Evolutionary conservation across 2,329 filamentous ascomycete species (phyloP), one percentile per base, ranked within the genome.

Genomic region (Epichloe glyceriae): DNA sequence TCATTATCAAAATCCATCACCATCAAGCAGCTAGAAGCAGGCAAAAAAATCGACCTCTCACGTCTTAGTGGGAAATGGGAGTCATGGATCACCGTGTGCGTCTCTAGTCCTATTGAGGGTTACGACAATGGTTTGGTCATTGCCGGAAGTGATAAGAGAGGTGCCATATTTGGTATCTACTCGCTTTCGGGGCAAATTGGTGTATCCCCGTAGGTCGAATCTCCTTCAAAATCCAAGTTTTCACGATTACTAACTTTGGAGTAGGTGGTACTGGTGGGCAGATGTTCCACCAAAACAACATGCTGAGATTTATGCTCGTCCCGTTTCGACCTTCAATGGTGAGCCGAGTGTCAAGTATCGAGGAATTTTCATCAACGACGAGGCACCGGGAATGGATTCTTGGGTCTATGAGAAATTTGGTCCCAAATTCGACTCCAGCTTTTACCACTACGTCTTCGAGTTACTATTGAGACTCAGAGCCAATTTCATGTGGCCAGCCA

Each of bases 401-500:
- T 83, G 78, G 75, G 73, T 77, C 1, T 71, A 75, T 37, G 68
- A 70, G n/a, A 69, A 68, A 15, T 70, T 68, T 34, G 68, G 67
- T 10, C 63, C 62, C 4, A 75, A 74, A 19, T 81, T 70, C 30
- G 74, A 76, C 51, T 68, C 73, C 0, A 71, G 75, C 3, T 82
- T 85, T 54, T 84, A 85, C 60, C 67, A 67, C 12, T 73, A 73
- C 15, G 74, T 85, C 0, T 85, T 84, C 54, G 82, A 85, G 58
- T 69, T 85, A 5, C 64, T 83, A 1, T 67, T 83, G 3, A 69
- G 80, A 14, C 69, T 82, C 19, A 75, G 72, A 59, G 62, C 79
- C 2, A 85, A 85, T 59, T 84, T 82, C 55, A 66, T 85, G 49
- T 85, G 82, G 82, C 82, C 80, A 0, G 79, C 81, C 0, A 80